Percentiles rank a stretch among this genome's conserved stretches.
Conservation (phyloP, 306 rosid species). For the Malus sieversii region DNA sequence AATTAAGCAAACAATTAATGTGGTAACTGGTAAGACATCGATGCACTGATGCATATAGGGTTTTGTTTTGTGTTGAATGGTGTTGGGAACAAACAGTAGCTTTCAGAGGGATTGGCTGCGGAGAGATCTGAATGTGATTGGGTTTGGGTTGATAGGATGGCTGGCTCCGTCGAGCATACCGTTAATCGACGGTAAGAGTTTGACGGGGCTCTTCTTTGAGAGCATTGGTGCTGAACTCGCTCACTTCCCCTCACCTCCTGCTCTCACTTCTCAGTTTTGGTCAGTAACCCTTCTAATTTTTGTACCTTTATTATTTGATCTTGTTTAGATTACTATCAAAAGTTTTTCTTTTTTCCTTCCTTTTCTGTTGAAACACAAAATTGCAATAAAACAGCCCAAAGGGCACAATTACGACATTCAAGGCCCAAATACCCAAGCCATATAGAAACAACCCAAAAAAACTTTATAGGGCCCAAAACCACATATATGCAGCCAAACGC, state of each 20-base stretch:
- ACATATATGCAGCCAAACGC: background rate
- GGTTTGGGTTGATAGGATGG: constrained; percentile 96
- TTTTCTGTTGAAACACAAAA: background rate
- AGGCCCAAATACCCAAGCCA: background rate
- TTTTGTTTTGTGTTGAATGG: background rate
- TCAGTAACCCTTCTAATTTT: constrained; percentile 9
- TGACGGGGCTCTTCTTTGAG: constrained; percentile 81
- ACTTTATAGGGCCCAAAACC: background rate
- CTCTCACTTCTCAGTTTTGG: constrained; percentile 79
- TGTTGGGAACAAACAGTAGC: constrained; percentile 23
- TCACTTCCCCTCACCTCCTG: constrained; percentile 87
- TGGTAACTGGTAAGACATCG: background rate
- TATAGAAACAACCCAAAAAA: background rate
- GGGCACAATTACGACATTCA: too few species aligned
- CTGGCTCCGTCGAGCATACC: constrained; percentile 83
- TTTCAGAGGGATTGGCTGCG: constrained; percentile 82
- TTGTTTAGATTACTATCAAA: background rate
- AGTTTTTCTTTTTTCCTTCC: background rate
- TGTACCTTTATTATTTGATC: background rate
- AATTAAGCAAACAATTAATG: background rate
- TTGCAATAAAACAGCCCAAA: background rate
- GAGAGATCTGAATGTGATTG: constrained; percentile 75
- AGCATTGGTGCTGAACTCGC: constrained; percentile 91
- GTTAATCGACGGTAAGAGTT: constrained; percentile 74
- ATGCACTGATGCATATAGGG: background rate